Evolutionary conservation across 2,329 filamentous ascomycete genomes (phyloP).

Genomic region (Aciculosporium take): DNA sequence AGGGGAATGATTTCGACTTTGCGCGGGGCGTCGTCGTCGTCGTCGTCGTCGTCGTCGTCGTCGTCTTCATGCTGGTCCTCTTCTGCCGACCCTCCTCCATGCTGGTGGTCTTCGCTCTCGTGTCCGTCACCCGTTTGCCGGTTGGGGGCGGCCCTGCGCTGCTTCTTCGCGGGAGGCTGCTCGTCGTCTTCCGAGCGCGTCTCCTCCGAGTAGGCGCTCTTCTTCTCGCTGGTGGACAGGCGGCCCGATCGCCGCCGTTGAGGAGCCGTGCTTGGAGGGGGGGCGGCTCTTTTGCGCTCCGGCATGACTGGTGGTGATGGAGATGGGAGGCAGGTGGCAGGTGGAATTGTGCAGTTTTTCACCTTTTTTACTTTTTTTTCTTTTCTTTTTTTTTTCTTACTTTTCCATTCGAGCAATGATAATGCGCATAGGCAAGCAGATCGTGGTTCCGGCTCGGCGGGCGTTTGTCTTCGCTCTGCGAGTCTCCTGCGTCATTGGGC

Average conservation of each 20-base stretch:
- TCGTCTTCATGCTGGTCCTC: constrained; percentile 15
- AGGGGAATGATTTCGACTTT: constrained; percentile 23
- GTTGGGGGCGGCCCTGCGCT: constrained; percentile 14
- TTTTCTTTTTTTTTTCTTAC: too few relatives aligned
- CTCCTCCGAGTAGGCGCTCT: constrained; percentile 37
- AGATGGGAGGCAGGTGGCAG: background rate
- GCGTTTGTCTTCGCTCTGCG: too few relatives aligned
- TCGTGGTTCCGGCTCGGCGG: too few relatives aligned
- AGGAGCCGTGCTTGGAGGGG: constrained; percentile 8
- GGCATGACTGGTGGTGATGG: constrained; percentile 1
- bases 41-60: constrained; percentile 19
- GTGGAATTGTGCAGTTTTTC: too few relatives aligned
- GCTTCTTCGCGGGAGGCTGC: constrained; percentile 14
- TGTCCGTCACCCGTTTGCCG: constrained; percentile 5
- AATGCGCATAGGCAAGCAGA: too few relatives aligned
- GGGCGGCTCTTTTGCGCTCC: background rate
- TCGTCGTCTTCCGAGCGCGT: constrained; percentile 4
- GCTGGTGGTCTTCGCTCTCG: constrained; percentile 12
- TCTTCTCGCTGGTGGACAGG: constrained; percentile 28
- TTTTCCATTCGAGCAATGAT: too few relatives aligned
- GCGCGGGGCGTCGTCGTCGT: constrained; percentile 23
- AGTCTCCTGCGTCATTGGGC: too few relatives aligned
- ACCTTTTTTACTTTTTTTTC: too few relatives aligned
- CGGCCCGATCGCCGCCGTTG: constrained; percentile 36
- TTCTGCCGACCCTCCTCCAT: constrained; percentile 12